phyloP scores from a whole-genome alignment of 2,329 filamentous ascomycete genomes.

The Saccharata proteae region DNA sequence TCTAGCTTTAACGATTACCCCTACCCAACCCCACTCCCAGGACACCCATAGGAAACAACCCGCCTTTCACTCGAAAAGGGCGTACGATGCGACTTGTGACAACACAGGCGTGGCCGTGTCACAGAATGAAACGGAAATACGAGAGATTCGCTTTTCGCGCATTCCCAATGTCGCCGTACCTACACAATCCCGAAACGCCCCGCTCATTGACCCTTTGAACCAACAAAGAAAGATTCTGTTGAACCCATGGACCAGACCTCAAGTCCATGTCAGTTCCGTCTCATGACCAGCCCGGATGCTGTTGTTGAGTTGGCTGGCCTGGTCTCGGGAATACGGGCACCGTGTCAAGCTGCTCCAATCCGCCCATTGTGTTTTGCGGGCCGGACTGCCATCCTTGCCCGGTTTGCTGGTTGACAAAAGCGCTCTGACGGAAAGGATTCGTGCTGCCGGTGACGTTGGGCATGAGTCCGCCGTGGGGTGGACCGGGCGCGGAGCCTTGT shows the following conservation, averaged over 20 bases:
- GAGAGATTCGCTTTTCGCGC: no score
- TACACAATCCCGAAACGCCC: constrained; percentile 5
- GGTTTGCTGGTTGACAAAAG: constrained; percentile 79
- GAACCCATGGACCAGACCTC: no score
- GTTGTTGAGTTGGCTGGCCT: constrained; percentile 3
- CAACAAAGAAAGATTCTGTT: neutral
- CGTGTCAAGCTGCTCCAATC: constrained; percentile 65
- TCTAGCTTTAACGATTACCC: no score
- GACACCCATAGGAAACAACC: no score
- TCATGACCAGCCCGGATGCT: constrained; percentile 7
- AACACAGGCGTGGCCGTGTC: no score
- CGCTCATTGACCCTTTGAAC: constrained; percentile 5
- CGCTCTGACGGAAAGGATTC: constrained; percentile 87
- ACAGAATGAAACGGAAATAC: no score
- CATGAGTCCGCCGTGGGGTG: constrained; percentile 28
- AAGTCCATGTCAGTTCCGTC: no score
- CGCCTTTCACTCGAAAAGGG: no score
- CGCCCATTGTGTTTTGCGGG: constrained; percentile 68
- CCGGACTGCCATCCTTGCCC: constrained; percentile 76
- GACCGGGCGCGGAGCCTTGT: constrained; percentile 15
- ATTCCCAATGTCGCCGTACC: neutral
- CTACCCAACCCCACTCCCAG: no score
- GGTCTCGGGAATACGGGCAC: constrained; percentile 70
- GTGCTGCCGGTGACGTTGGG: constrained; percentile 78
- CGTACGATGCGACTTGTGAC: no score